Base-by-base conservation (phyloP, 495 filamentous ascomycete species). In the Poronia punctata region DNA sequence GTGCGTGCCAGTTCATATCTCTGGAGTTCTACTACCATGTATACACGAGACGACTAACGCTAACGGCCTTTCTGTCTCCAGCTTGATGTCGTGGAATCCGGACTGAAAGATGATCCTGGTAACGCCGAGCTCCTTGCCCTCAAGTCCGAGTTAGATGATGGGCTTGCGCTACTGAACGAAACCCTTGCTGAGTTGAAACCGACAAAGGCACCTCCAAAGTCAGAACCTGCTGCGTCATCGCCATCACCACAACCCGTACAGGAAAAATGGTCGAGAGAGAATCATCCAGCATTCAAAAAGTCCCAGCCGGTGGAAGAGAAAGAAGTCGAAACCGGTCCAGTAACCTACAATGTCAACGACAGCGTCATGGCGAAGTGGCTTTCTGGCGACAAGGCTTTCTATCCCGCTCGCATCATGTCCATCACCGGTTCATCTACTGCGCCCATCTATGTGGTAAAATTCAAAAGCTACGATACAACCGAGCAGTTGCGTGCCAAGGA, bases 371-470 rank as follows among this genome's bases (percentile, higher is more conserved):
- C 90, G 17, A 85, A 85, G 58, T 98, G 88, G 88, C 67, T 83
- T 23, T 83, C 86, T 3, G 90, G 87, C 28, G 92, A 97, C 59
- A 85, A 85, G 54, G 72, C 74, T 6, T 95, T 89, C 71, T 97
- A 97, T 67, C 83, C 86, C 21, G 92, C 93, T 26, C 80, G 85
- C 43, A 93, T 98, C 63, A 92, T 84, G 12, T 88, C 84, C 21
- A 89, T 95, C 49, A 96, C 89, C 25, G 92, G 92, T 46, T 92
- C 87, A 4, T 81, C 82, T 14, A 83, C 78, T 38, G 82, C 83
- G 23, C 93, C 90, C 11, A 80, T 95, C 35, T 98, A 96, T 59
- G 80, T 84, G 35, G 90, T 98, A 46, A 90, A 82, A 36, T 98
- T 97, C 72, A 88, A 90, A 63, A 82, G 73, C 40, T 96, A 97